Base-by-base conservation (phyloP, 139 green algal genomes). In the Dunaliella sp. region DNA sequence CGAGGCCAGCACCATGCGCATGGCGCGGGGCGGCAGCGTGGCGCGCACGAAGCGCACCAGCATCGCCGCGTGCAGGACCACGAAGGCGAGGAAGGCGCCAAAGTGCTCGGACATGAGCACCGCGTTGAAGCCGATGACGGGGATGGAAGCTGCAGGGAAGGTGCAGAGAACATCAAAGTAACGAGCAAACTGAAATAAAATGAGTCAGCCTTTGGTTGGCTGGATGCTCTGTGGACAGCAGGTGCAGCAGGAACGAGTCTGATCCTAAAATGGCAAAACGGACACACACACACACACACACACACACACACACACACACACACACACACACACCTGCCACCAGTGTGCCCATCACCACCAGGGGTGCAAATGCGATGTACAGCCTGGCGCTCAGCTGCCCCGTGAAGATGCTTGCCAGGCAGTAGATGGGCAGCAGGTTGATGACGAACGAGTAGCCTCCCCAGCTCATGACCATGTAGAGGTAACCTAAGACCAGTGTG, bases 391-490 rank as follows among this genome's bases (percentile, higher is more conserved):
- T 93, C 1, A 95, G 83, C 35, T 94, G 87, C 0, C 93, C 93
- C 24, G 92, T 94, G 36, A 97, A 90, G 36, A 98, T 89, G 80
- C 90, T 95, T 2, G 94, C 95, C 65, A 99, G 88, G 83, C 92
- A 95, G 91, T 99, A 97, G 77, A 99, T 97, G 34, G 96, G 96
- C 79, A 99, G 87, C 78, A 99, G 90, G 91, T 99, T 99, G 93
- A 98, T 98, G 87, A 99, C 96, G 92, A 99, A 99, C n/a, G 94
- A 94, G 91, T 99, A 99, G 65, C 97, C 97, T 32, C 97, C 97
- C 97, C 97, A 99, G 0, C 91, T 95, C 81, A 95, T 88, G 58
- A 93, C 96, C 96, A 98, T 98, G 91, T 98, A 98, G 38, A 94
- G 90, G 90, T 97, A 98, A 12, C 92, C 88, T 36, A 93, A 74